Base-by-base conservation (phyloP, 2,329 filamentous ascomycete genomes). In the Calonectria multiphialidica region DNA sequence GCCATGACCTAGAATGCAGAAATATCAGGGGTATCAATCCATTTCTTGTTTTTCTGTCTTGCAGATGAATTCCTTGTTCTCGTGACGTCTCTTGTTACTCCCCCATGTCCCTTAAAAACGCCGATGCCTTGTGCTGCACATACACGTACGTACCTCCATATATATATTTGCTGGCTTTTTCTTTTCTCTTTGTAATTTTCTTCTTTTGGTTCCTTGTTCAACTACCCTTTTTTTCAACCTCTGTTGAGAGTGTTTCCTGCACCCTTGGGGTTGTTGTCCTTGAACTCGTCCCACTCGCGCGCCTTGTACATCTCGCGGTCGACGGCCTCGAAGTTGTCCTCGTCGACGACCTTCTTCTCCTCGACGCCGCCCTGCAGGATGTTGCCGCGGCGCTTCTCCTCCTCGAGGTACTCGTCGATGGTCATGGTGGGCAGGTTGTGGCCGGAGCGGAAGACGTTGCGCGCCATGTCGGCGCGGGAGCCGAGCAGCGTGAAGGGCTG, bases 401-500 rank as follows among this genome's bases (percentile, higher is more conserved):
- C 96, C 65, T 97, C 97, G 18, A 99, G 87, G 81, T 98, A 99
- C 85, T 99, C 97, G 78, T 99, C 97, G 73, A 99, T 98, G 1
- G 92, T 94, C 97, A 99, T 98, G 3, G 97, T 98, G 1, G 97
- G 97, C 71, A 99, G 86, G 84, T 95, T 98, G 82, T 99, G 97
- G 9, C 97, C 95, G 0, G 95, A 91, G 68, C 94, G 90, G 84
- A 99, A 99, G 0, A 99, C 96, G 3, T 93, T 93, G 71, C 92
- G 88, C 72, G 92, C 90, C 71, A 98, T 84, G 73, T 95, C 92
- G 73, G 95, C 91, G 44, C 97, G 90, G 76, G 89, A 93, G 71
- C 93, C 93, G 5, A 97, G 88, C 25, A 99, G 88, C 1, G 95
- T 98, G 80, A 99, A 98, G 0, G 96, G 96, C 78, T 96, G 92